Percentiles rank a stretch among this genome's conserved stretches.
Conservation (phyloP, 495 filamentous ascomycete species). For the Aspergillus sparsus region DNA sequence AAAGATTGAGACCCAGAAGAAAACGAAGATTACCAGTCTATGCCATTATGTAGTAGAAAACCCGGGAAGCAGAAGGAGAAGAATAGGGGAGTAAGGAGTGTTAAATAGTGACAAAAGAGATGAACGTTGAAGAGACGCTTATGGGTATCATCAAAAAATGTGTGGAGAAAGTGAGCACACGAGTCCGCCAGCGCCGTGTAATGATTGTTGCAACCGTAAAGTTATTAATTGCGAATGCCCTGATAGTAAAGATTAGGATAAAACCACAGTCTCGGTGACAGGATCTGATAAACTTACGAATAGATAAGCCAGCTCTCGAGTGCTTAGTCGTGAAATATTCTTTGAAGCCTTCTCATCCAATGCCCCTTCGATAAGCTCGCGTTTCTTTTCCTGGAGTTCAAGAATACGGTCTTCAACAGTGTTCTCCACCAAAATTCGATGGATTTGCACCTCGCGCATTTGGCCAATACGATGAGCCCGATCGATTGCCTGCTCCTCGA, state of each 20-base stretch:
- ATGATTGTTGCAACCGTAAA: background rate
- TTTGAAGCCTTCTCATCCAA: conserved; percentile 76
- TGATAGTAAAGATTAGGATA: background rate
- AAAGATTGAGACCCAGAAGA: too few species aligned
- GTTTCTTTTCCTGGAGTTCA: conserved; percentile 81
- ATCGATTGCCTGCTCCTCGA: conserved; percentile 93
- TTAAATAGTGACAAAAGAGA: background rate
- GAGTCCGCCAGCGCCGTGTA: conserved; percentile 20
- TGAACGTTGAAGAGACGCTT: background rate
- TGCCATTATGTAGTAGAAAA: conserved; percentile 1
- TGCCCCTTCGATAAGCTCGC: conserved; percentile 73
- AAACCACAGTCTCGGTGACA: conserved; percentile 16
- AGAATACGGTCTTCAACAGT: conserved; percentile 93
- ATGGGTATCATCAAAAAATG: conserved; percentile 17
- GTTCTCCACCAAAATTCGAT: conserved; percentile 72
- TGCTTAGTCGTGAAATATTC: conserved; percentile 61
- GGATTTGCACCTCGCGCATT: conserved; percentile 69
- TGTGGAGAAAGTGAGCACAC: conserved; percentile 5
- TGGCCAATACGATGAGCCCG: conserved; percentile 92
- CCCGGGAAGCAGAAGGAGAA: background rate
- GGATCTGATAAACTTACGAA: conserved; percentile 58
- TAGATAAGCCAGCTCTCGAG: conserved; percentile 67
- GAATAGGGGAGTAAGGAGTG: background rate
- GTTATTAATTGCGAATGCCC: conserved; percentile 1
- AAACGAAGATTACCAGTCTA: too few species aligned